Evolutionary conservation across 768 basidiomycete species (phyloP), one percentile per base, ranked within the genome.

Genomic region (Hygrophoropsis aurantiaca): DNA sequence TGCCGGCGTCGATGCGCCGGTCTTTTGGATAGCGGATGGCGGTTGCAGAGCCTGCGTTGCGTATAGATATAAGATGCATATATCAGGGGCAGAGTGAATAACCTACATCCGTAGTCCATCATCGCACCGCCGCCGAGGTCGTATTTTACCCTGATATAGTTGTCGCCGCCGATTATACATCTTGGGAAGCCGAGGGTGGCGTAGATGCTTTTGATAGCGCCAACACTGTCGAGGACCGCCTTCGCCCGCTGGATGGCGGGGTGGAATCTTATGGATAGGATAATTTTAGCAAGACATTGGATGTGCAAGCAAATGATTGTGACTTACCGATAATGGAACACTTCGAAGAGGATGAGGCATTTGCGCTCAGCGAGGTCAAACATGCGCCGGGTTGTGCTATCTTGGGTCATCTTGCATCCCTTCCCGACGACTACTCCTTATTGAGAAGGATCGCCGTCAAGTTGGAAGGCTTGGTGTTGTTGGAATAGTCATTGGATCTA

Each of bases 351-450:
- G 4, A 84, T 71, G 4, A 79, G 67, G 15, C 73, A 73, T 47
- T 75, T 77, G 50, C 65, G 54, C 50, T 74, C 61, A 3, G 81
- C 79, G 18, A 77, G 53, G 9, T 70, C 72, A 48, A 75, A 80
- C 71, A 84, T 79, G 44, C 69, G 63, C 4, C 68, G 64, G 5
- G 74, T 65, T 4, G 78, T 73, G 52, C 74, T 79, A 53, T 85
- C 80, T 15, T 79, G 75, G 23, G 75, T 71, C 68, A 85, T 68
- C 62, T 86, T 88, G 55, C 74, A 80, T 4, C 83, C 84, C 54
- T 79, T 83, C 21, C 85, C 85, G 19, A 85, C 84, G 11, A 86
- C 69, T 16, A 87, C 85, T n/a, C n/a, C 56, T 86, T 87, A 65
- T 85, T 87, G 44, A 87, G 65, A n/a, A 87, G 72, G 32, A 87